A percentile compares a stretch with the other conserved stretches of the same genome.
phyloP scores from a whole-genome alignment of 371 early-diverging fungal genomes.

The Mucor piriformis region DNA sequence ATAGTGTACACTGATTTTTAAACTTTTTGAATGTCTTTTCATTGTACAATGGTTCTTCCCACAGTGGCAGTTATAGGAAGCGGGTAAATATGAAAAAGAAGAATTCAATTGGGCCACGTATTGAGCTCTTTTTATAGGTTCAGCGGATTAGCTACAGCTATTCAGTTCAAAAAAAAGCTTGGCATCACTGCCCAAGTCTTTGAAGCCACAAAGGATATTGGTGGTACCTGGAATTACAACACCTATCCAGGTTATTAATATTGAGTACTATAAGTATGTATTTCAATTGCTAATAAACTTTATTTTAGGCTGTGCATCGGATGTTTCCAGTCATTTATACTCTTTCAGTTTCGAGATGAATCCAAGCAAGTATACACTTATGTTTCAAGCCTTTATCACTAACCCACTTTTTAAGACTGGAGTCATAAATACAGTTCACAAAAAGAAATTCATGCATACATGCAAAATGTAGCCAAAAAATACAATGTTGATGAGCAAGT shows the following conservation, averaged over 20 bases:
- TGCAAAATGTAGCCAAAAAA: slow-evolving; percentile 51
- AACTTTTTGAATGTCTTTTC: too few relatives aligned
- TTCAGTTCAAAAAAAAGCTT: slow-evolving; percentile 55
- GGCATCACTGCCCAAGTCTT: slow-evolving; percentile 52
- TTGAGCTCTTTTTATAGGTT: slow-evolving; percentile 32
- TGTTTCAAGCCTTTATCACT: background rate
- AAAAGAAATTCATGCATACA: slow-evolving; percentile 56
- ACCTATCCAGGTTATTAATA: slow-evolving; percentile 52
- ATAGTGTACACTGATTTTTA: too few relatives aligned
- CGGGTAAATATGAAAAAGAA: slow-evolving; percentile 7
- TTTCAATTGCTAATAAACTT: too few relatives aligned
- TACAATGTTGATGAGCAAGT: slow-evolving; percentile 50
- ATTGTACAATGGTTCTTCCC: slow-evolving; percentile 14
- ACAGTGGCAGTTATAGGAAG: slow-evolving; percentile 23
- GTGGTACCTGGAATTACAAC: slow-evolving; percentile 68
- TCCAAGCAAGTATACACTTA: slow-evolving; percentile 33
- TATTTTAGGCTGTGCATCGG: slow-evolving; percentile 49
- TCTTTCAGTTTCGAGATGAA: slow-evolving; percentile 51
- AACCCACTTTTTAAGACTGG: slow-evolving; percentile 47
- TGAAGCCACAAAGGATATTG: slow-evolving; percentile 57
- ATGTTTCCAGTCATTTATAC: slow-evolving; percentile 63
- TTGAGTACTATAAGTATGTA: too few relatives aligned
- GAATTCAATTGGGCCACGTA: too few relatives aligned
- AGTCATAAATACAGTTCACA: slow-evolving; percentile 41
- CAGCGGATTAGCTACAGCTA: slow-evolving; percentile 64